phyloP scores from a whole-genome alignment of 805 yeast species.

The Maudiozyma saulgeensis region DNA sequence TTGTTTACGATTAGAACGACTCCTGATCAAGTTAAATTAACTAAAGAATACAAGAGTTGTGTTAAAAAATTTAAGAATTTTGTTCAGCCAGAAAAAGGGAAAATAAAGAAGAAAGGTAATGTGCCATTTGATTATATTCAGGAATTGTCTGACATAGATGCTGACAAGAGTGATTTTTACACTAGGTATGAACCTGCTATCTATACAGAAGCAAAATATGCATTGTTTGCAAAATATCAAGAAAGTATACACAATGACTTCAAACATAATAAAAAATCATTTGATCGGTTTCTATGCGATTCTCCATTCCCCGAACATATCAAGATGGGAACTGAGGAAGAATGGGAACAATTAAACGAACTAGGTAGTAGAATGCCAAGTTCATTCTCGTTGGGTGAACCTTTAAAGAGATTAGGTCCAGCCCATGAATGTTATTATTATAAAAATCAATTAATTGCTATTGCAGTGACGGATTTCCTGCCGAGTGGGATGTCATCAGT shows the following conservation, averaged over 20 bases:
- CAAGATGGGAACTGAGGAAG: slow-evolving; percentile 18
- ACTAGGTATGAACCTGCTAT: slow-evolving; percentile 46
- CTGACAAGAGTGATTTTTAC: slow-evolving; percentile 17
- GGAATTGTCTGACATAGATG: slow-evolving; percentile 34
- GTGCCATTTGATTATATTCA: slow-evolving; percentile 22
- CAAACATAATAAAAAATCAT: slow-evolving; percentile 39
- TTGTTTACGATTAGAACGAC: slow-evolving; percentile 67
- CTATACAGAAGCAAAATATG: slow-evolving; percentile 49
- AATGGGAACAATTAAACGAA: slow-evolving; percentile 23
- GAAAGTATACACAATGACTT: slow-evolving; percentile 56
- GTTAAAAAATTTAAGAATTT: slow-evolving; percentile 45
- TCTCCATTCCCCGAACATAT: slow-evolving; percentile 43
- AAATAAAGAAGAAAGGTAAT: slow-evolving; percentile 2
- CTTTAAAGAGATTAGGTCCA: slow-evolving; percentile 40
- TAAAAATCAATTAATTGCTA: slow-evolving; percentile 54
- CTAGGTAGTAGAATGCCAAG: slow-evolving; percentile 27
- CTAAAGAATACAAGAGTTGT: slow-evolving; percentile 58
- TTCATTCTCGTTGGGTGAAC: slow-evolving; percentile 7
- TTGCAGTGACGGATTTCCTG: slow-evolving; percentile 67
- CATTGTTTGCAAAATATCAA: slow-evolving; percentile 61
- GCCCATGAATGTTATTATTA: slow-evolving; percentile 71
- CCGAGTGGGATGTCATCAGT: slow-evolving; percentile 75
- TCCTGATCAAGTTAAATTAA: slow-evolving; percentile 35
- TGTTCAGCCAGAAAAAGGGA: background rate
- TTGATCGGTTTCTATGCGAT: slow-evolving; percentile 58